Conservation (phyloP, 176 grass and related monocot species). For the Bromus sterilis region DNA sequence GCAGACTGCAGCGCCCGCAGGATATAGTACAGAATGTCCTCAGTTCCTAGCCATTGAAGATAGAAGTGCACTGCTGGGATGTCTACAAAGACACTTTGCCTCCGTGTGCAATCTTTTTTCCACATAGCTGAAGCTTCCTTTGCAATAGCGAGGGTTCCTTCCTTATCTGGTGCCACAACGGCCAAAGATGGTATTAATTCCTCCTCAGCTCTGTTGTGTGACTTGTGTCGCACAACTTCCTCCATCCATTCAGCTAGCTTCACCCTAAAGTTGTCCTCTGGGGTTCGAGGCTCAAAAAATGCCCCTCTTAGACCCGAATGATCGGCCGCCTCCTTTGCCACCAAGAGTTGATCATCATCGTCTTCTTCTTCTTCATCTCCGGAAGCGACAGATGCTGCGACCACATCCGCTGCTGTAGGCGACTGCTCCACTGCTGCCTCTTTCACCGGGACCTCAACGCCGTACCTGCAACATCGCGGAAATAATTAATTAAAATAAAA, state of each 20-base stretch:
- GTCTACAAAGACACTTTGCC: neutral
- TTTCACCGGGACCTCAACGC: neutral
- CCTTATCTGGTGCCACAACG: neutral
- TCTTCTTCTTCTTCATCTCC: neutral
- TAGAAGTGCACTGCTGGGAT: neutral
- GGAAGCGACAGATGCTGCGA: neutral
- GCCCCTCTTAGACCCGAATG: neutral
- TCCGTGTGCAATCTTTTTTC: neutral
- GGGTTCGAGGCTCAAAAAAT: neutral
- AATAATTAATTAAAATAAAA: neutral
- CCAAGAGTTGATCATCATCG: neutral
- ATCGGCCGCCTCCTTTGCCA: neutral
- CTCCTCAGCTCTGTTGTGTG: too few relatives aligned
- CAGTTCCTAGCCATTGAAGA: neutral
- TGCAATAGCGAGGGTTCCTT: neutral
- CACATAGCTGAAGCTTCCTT: neutral
- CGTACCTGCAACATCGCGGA: neutral
- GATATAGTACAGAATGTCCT: constrained; percentile 24
- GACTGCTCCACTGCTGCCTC: neutral
- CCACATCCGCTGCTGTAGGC: neutral
- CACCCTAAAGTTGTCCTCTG: neutral
- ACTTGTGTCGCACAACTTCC: neutral
- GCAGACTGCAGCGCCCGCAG: neutral
- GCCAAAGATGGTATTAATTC: neutral
- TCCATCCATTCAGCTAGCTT: neutral